A percentile compares a stretch with the other conserved stretches of the same genome.
These are phyloP conservation scores for Epichloe baconii DNA, from an alignment of 2,329 filamentous ascomycete genomes.

Conservation along the genomic window DNA sequence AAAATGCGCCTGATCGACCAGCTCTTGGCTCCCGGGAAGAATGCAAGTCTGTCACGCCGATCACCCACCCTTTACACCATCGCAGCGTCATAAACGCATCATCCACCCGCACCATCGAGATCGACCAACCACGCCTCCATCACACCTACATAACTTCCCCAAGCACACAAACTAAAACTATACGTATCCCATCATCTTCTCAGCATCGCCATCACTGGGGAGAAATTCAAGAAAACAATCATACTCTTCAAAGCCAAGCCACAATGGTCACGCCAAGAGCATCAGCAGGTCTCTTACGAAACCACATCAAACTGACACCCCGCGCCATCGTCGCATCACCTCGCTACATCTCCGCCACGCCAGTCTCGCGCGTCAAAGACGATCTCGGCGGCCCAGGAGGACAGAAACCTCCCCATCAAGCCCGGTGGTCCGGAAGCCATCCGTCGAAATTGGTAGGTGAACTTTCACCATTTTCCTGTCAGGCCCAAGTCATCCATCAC, in stretches of 20 bases:
- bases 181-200: too few relatives aligned
- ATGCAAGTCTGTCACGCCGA: neutral
- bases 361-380: slow-evolving; percentile 7
- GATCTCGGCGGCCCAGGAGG: slow-evolving; percentile 22
- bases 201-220: too few relatives aligned
- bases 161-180: neutral
- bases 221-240: too few relatives aligned
- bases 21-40: neutral
- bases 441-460: slow-evolving; percentile 19
- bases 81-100: slow-evolving; percentile 3
- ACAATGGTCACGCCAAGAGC: neutral
- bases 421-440: slow-evolving; percentile 18
- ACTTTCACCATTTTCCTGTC: neutral
- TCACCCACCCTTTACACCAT: neutral
- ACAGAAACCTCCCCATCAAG: slow-evolving; percentile 15
- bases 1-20: too few relatives aligned
- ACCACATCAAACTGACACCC: slow-evolving; percentile 4
- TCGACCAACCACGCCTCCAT: neutral
- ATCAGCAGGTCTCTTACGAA: neutral
- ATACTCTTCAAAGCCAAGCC: neutral
- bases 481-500: too few relatives aligned
- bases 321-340: neutral
- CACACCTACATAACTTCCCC: neutral
- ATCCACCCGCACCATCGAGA: neutral
- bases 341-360: slow-evolving; percentile 3